Base-by-base conservation (phyloP, 345 rosid species). In the Microthlaspi erraticum region DNA sequence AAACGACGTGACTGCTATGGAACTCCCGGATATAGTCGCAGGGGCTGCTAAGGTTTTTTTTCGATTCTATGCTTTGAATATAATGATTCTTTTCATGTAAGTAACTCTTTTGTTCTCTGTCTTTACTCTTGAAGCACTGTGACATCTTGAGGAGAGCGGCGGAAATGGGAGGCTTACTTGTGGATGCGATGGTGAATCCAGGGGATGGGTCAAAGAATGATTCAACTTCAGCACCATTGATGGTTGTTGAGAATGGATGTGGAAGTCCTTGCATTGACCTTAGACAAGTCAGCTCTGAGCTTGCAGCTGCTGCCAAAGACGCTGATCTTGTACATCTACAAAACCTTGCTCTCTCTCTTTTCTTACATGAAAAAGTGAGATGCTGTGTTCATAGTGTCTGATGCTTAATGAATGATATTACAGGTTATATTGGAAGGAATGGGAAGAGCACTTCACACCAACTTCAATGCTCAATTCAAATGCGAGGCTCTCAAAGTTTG, bases 211-310 rank as follows among this genome's bases (percentile, higher is more conserved):
- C 85, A 38, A 91, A 84, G 82, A 90, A 85, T 74, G 80, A 72
- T 49, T 73, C 84, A 23, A 41, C 88, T 52, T 89, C 91, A n/a
- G 92, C 84, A 59, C 92, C 99, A 48, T 73, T 94, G 81, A 94
- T 86, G 99, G 99, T 91, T 71, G 99, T 94, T 34, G 99, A 91
- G 83, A 94, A 94, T 72, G 99, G 99, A 13, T 94, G 98, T 14
- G 99, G 99, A 55, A 91, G 99, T 79, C 99, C 99, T 49, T 94
- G 99, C 81, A 91, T 94, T 5, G 99, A 94, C 77, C 80, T 94
- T 38, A 81, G 98, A 80, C 98, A 94, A 81, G 99, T 94, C 86
- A 94, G 99, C 89, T 91, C 96, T 6, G 98, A 94, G 87, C 93
- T 94, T 63, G 98, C 99, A 45, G 98, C 93, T 13, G 88, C 89